Evolutionary conservation across 1,139 yeast genomes (phyloP).

Genomic region (Geotrichum phurueaensis): DNA sequence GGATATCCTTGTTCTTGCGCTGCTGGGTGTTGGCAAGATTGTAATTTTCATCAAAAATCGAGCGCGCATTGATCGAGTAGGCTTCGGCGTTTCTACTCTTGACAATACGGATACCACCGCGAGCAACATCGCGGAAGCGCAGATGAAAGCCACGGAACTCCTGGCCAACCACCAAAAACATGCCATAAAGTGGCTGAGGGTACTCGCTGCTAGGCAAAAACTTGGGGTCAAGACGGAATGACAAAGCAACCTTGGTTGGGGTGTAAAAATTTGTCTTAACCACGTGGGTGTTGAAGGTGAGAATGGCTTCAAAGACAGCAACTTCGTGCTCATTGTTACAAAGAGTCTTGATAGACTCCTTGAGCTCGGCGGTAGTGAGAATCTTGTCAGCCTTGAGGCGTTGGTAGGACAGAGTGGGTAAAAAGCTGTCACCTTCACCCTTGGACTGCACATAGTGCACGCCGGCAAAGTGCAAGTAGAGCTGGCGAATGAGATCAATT

Average conservation of each 20-base stretch:
- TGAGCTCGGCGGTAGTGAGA: slow-evolving; percentile 68
- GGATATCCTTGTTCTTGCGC: slow-evolving; percentile 94
- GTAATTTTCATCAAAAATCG: slow-evolving; percentile 92
- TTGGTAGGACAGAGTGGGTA: slow-evolving; percentile 81
- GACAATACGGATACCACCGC: slow-evolving; percentile 97
- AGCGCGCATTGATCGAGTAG: slow-evolving; percentile 77
- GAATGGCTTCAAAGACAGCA: slow-evolving; percentile 74
- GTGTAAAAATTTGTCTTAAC: slow-evolving; percentile 92
- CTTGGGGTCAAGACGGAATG: slow-evolving; percentile 82
- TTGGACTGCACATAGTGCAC: slow-evolving; percentile 73
- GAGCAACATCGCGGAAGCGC: slow-evolving; percentile 92
- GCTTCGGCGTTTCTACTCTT: slow-evolving; percentile 81
- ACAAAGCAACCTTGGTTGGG: slow-evolving; percentile 89
- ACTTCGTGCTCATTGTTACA: slow-evolving; percentile 78
- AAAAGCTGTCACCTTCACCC: slow-evolving; percentile 45
- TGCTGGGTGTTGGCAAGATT: slow-evolving; percentile 95
- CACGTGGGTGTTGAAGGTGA: slow-evolving; percentile 76
- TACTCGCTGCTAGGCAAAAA: slow-evolving; percentile 82
- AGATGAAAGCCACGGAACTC: slow-evolving; percentile 97
- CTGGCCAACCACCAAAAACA: slow-evolving; percentile 92
- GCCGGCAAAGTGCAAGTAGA: slow-evolving; percentile 90
- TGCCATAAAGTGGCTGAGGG: slow-evolving; percentile 88
- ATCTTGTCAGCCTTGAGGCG: slow-evolving; percentile 76
- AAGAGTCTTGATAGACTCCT: slow-evolving; percentile 57
- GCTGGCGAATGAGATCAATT: slow-evolving; percentile 67